Evolutionary conservation across 2,329 filamentous ascomycete species (phyloP), one percentile per base, ranked within the genome.

Genomic region (Lasiodiplodia gonubiensis): DNA sequence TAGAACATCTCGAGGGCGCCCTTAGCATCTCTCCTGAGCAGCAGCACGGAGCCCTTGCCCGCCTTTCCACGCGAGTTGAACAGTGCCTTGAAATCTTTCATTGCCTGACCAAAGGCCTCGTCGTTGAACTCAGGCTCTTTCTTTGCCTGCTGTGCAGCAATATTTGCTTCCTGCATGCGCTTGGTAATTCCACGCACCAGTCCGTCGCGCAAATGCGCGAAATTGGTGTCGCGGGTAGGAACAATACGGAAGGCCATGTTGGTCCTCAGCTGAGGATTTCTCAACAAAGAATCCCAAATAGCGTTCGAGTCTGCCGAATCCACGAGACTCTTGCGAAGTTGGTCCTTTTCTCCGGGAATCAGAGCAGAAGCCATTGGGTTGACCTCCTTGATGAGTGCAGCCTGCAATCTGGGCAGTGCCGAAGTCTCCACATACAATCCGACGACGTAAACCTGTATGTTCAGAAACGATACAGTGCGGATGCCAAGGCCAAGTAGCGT

Each of bases 141-240:
- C 6, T 71, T 70, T 64, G 75, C 77, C 12, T 76, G 74, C 67
- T 82, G 79, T 2, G 78, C 76, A 8, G 79, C 78, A 64, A 86
- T 82, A 48, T 86, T 83, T 1, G 83, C 83, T 25, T 84, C 83
- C 70, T 89, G 85, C 2, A 90, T 90, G 39, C 91, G 88, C 10
- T 87, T 90, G 65, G 92, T 91, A 70, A 99, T 90, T 25, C 92
- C 91, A 6, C 93, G 88, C 68, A 97, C 92, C 82, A 94, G 96
- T 1, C 92, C 95, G 76, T 99, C 95, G 49, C 94, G 88, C 70
- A 99, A 80, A 78, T 99, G 95, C 71, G 90, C 88, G 79, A 97
- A 98, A 79, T 98, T 94, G 21, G 95, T 99, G 79, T 96, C 93
- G 46, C 93, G 86, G n/a, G 93, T 93, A 0, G 95, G 95, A 2